Percentiles rank a stretch among this genome's conserved stretches.
phyloP scores from a whole-genome alignment of 192 early-diverging fungal species.

The Nowakowskiella sp. region DNA sequence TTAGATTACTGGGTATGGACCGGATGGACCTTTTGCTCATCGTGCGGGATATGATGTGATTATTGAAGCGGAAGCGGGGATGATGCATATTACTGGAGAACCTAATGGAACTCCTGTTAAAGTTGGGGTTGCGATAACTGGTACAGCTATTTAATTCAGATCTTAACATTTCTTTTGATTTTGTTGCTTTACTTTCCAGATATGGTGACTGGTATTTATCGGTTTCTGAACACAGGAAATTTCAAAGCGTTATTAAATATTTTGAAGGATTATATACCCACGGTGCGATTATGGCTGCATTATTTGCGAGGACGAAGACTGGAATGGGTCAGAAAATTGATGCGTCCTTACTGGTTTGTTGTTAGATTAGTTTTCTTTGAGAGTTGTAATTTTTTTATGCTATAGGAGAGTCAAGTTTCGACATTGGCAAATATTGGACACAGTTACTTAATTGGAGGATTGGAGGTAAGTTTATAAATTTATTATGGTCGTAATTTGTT shows the following conservation, averaged over 20 bases:
- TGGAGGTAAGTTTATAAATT: conserved; percentile 42
- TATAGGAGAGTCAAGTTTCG: conserved; percentile 70
- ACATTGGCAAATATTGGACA: conserved; percentile 85
- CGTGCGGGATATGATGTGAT: conserved; percentile 79
- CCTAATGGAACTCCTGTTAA: conserved; percentile 76
- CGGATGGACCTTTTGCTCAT: conserved; percentile 72
- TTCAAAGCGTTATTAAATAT: neutral
- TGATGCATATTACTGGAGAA: conserved; percentile 97
- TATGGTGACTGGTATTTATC: neutral
- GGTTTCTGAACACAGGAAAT: conserved; percentile 45
- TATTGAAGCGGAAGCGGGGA: conserved; percentile 52
- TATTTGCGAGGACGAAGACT: conserved; percentile 58
- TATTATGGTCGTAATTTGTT: too few relatives aligned
- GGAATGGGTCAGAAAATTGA: conserved; percentile 79
- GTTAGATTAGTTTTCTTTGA: neutral
- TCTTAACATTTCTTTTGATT: too few relatives aligned
- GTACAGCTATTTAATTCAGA: conserved; percentile 44
- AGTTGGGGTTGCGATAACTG: conserved; percentile 94
- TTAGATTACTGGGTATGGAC: conserved; percentile 65
- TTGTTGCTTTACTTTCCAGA: neutral
- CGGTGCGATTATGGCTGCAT: conserved; percentile 82
- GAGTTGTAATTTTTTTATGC: neutral
- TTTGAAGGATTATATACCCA: conserved; percentile 71
- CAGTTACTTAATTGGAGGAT: conserved; percentile 73
- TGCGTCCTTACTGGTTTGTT: conserved; percentile 59